These are phyloP conservation scores for Tolypocladium ophioglossoides DNA, from an alignment of 2,329 filamentous ascomycete genomes.

Conservation along the genomic window DNA sequence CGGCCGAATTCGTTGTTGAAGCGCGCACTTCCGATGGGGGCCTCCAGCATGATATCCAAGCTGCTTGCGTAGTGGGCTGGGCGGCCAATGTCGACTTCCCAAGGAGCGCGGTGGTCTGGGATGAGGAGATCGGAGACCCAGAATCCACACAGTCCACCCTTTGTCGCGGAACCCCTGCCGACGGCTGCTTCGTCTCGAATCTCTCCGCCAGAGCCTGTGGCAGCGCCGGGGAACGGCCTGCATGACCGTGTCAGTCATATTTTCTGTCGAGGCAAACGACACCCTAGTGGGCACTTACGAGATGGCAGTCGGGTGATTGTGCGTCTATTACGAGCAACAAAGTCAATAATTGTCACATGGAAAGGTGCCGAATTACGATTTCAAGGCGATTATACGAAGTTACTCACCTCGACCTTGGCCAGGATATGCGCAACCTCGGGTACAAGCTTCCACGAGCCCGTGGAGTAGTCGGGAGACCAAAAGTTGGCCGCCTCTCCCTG, in stretches of 20 bases:
- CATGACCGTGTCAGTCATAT: background rate
- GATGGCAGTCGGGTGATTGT: conserved; percentile 95
- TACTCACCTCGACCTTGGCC: conserved; percentile 66
- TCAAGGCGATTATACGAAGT: background rate
- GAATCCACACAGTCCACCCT: conserved; percentile 85
- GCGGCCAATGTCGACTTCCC: conserved; percentile 85
- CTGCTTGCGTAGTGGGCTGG: conserved; percentile 88
- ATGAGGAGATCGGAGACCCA: conserved; percentile 92
- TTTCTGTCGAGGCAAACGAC: background rate
- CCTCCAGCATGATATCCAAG: conserved; percentile 95
- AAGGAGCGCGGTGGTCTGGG: conserved; percentile 70
- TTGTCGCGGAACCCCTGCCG: conserved; percentile 82
- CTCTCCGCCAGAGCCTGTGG: conserved; percentile 90
- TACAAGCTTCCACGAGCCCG: conserved; percentile 76
- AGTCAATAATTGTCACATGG: background rate
- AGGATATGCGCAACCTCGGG: conserved; percentile 83
- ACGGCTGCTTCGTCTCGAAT: conserved; percentile 94
- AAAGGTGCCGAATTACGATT: too few species aligned
- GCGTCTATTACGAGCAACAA: conserved; percentile 40
- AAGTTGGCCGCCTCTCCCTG: conserved; percentile 33
- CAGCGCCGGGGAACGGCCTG: conserved; percentile 73
- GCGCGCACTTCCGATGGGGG: conserved; percentile 84
- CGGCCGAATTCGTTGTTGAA: conserved; percentile 98
- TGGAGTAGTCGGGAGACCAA: conserved; percentile 82
- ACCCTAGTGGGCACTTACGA: conserved; percentile 31